Percentiles rank a stretch among this genome's conserved stretches.
Evolutionary conservation across 805 yeast genomes (phyloP).

Genomic region (Saccharomycopsis amapae): DNA sequence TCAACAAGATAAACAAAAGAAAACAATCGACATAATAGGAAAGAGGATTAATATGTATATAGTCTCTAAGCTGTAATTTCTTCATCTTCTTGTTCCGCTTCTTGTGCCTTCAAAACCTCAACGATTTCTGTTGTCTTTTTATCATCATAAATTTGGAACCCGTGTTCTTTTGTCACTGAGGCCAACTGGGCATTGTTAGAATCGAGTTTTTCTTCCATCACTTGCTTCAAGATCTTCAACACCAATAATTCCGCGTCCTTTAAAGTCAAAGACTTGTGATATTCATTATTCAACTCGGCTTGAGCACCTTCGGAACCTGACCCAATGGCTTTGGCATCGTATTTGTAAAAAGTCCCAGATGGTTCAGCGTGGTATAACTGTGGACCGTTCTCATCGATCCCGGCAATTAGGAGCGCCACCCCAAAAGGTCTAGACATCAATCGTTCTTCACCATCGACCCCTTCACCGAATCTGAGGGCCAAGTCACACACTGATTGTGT

Average conservation of each 20-base stretch:
- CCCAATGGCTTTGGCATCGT: slow-evolving; percentile 98
- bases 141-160: slow-evolving; percentile 80
- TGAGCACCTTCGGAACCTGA: slow-evolving; percentile 99
- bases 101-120: slow-evolving; percentile 65
- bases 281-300: slow-evolving; percentile 93
- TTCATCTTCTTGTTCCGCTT: slow-evolving; percentile 35
- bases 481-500: slow-evolving; percentile 96
- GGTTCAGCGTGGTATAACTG: slow-evolving; percentile 99
- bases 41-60: neutral
- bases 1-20: too few relatives aligned
- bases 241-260: slow-evolving; percentile 89
- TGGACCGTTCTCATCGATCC: slow-evolving; percentile 88
- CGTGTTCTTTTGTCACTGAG: slow-evolving; percentile 77
- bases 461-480: slow-evolving; percentile 87
- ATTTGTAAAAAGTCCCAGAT: slow-evolving; percentile 94
- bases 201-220: slow-evolving; percentile 97
- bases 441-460: slow-evolving; percentile 76
- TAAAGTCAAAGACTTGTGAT: slow-evolving; percentile 84
- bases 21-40: too few relatives aligned
- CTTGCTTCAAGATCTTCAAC: slow-evolving; percentile 87
- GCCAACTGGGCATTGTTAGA: slow-evolving; percentile 94
- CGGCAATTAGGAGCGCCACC: slow-evolving; percentile 93
- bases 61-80: too few relatives aligned
- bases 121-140: slow-evolving; percentile 79
- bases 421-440: slow-evolving; percentile 98